phyloP scores from a whole-genome alignment of 176 grass and related monocot species.

The Neostapfia colusana region DNA sequence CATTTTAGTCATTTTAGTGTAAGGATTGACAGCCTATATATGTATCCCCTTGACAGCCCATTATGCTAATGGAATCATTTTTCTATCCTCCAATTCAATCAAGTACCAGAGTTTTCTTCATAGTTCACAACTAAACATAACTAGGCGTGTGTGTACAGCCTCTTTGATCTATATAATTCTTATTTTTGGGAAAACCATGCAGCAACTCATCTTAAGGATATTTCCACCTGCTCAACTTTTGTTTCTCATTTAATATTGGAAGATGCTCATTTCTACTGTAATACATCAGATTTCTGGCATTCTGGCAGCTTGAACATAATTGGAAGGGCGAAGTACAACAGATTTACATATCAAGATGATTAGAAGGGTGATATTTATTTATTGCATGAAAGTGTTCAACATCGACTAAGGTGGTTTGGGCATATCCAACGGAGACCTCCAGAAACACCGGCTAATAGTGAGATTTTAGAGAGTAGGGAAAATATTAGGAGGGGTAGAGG shows the following conservation, averaged over 20 bases:
- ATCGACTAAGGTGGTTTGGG: no score
- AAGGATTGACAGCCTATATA: no score
- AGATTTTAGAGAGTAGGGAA: no score
- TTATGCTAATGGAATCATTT: no score
- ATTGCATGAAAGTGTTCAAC: background rate
- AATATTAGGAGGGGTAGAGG: no score
- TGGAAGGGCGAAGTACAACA: background rate
- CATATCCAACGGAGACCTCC: no score
- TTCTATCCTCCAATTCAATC: no score
- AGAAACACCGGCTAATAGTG: no score
- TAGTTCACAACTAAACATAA: conserved; percentile 12
- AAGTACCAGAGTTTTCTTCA: conserved; percentile 6
- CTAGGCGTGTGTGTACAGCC: background rate
- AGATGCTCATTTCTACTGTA: conserved; percentile 6
- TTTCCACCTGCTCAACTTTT: no score
- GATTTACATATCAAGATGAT: conserved; percentile 5
- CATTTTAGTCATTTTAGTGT: no score
- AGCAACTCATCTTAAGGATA: conserved; percentile 11
- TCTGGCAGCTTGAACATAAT: conserved; percentile 3
- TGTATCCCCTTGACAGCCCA: no score
- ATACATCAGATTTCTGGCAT: conserved; percentile 14
- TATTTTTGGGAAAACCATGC: conserved; percentile 28
- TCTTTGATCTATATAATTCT: conserved; percentile 7
- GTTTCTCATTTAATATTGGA: conserved; percentile 7
- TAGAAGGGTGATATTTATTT: conserved; percentile 9